phyloP scores from a whole-genome alignment of 2,329 filamentous ascomycete species.

The Leptoxyphium fumago region DNA sequence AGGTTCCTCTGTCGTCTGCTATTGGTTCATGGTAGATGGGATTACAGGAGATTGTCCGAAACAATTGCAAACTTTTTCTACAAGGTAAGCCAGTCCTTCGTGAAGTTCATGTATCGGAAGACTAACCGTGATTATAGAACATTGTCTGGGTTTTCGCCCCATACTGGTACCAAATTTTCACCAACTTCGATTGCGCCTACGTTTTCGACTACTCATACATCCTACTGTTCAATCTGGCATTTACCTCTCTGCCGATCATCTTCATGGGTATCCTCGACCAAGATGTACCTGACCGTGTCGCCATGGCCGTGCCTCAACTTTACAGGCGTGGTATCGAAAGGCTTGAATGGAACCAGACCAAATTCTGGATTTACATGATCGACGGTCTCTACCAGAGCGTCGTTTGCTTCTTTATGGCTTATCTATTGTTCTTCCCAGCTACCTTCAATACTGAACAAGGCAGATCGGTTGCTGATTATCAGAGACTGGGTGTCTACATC shows the following conservation, averaged over 20 bases:
- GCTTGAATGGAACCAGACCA: constrained; percentile 85
- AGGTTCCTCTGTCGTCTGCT: constrained; percentile 72
- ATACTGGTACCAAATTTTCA: constrained; percentile 95
- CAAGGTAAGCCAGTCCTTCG: constrained; percentile 43
- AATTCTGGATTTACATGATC: constrained; percentile 96
- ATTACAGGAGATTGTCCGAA: constrained; percentile 85
- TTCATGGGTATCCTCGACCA: constrained; percentile 95
- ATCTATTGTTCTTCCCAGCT: constrained; percentile 57
- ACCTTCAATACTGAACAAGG: constrained; percentile 60
- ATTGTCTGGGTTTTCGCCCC: constrained; percentile 93
- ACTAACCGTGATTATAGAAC: constrained; percentile 41
- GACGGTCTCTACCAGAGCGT: constrained; percentile 92
- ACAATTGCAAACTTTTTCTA: constrained; percentile 99
- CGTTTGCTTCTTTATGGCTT: constrained; percentile 86
- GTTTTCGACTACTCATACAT: constrained; percentile 98
- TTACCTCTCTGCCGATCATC: constrained; percentile 87
- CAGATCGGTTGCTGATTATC: constrained; percentile 60
- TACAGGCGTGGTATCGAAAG: constrained; percentile 93
- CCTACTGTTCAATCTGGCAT: constrained; percentile 87
- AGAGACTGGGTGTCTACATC: constrained; percentile 75
- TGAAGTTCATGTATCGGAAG: too few relatives aligned
- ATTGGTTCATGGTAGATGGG: constrained; percentile 86
- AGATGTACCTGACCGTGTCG: constrained; percentile 88
- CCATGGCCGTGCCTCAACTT: constrained; percentile 83
- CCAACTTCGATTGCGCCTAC: constrained; percentile 92